Conservation (phyloP, 2,329 filamentous ascomycete genomes). For the Periconia digitata region DNA sequence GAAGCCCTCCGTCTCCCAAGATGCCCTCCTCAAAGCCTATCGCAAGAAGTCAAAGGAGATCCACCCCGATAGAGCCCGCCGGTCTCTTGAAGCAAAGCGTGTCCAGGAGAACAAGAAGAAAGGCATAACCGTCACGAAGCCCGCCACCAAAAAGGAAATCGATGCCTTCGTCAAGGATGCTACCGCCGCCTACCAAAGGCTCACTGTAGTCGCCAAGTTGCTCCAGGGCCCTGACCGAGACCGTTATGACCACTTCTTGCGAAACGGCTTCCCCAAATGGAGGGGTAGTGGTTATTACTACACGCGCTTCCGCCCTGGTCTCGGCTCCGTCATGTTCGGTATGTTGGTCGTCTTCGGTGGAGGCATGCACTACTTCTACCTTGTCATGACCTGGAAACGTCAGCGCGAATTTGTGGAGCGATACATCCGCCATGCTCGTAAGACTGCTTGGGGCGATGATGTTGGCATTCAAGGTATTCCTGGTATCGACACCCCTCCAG, state of each 20-base stretch:
- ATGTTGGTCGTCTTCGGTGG: constrained; percentile 83
- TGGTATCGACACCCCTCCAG: constrained; percentile 50
- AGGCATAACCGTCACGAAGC: constrained; percentile 65
- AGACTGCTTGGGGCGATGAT: constrained; percentile 87
- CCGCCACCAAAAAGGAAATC: constrained; percentile 73
- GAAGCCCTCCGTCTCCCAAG: constrained; percentile 69
- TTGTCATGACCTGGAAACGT: constrained; percentile 85
- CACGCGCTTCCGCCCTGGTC: constrained; percentile 83
- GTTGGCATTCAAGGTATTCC: constrained; percentile 67
- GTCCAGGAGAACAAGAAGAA: constrained; percentile 54
- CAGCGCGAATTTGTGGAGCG: constrained; percentile 88
- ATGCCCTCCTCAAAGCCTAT: constrained; percentile 93
- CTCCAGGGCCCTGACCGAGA: constrained; percentile 78
- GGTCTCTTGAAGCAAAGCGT: constrained; percentile 73
- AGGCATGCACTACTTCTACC: constrained; percentile 79
- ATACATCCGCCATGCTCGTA: constrained; percentile 86
- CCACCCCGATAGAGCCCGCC: constrained; percentile 95
- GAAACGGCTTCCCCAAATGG: constrained; percentile 93
- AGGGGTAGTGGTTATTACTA: constrained; percentile 99
- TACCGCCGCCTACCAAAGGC: constrained; percentile 77
- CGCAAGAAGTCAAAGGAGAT: constrained; percentile 80
- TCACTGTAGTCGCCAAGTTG: constrained; percentile 83
- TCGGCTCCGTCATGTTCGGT: constrained; percentile 80
- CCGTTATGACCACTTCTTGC: constrained; percentile 92
- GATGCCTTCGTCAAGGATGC: constrained; percentile 78